Percentiles rank a stretch among this genome's conserved stretches.
phyloP scores from a whole-genome alignment of 2,329 filamentous ascomycete genomes.

The Fusarium neocosmosporiellum region DNA sequence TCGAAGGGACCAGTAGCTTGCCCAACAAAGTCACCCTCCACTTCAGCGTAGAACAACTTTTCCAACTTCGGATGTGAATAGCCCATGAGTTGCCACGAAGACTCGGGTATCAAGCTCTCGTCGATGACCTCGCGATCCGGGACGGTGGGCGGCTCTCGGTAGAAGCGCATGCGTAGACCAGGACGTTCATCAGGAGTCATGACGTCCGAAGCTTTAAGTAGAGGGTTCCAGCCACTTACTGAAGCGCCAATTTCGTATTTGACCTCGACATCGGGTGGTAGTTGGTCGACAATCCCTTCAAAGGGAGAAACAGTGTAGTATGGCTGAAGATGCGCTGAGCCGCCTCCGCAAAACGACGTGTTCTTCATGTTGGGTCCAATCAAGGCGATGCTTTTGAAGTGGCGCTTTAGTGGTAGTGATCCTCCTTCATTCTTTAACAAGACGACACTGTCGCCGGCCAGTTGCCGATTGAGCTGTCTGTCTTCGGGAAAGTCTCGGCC shows the following conservation, averaged over 20 bases:
- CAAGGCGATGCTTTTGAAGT: slow-evolving; percentile 57
- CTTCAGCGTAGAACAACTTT: slow-evolving; percentile 34
- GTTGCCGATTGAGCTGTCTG: not conserved
- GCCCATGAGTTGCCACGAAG: slow-evolving; percentile 40
- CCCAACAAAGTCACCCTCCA: slow-evolving; percentile 33
- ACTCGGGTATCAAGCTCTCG: slow-evolving; percentile 24
- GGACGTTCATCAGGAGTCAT: not conserved
- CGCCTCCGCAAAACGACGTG: slow-evolving; percentile 46
- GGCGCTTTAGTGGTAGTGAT: slow-evolving; percentile 61
- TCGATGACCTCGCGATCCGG: slow-evolving; percentile 22
- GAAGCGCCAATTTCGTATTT: slow-evolving; percentile 11
- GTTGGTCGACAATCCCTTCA: slow-evolving; percentile 40
- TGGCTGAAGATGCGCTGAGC: slow-evolving; percentile 46
- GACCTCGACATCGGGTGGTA: not conserved
- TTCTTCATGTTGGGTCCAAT: slow-evolving; percentile 65
- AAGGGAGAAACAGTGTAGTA: slow-evolving; percentile 46
- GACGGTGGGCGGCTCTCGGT: not conserved
- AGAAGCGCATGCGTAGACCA: slow-evolving; percentile 12
- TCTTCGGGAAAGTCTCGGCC: not conserved
- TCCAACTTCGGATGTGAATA: slow-evolving; percentile 32
- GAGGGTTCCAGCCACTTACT: not conserved
- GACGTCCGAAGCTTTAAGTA: not conserved
- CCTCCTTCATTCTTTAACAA: slow-evolving; percentile 72
- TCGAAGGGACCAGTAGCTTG: slow-evolving; percentile 40
- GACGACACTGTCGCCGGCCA: slow-evolving; percentile 59